These are phyloP conservation scores for Aureobasidium sp. DNA, from an alignment of 2,329 filamentous ascomycete genomes.

Conservation along the genomic window DNA sequence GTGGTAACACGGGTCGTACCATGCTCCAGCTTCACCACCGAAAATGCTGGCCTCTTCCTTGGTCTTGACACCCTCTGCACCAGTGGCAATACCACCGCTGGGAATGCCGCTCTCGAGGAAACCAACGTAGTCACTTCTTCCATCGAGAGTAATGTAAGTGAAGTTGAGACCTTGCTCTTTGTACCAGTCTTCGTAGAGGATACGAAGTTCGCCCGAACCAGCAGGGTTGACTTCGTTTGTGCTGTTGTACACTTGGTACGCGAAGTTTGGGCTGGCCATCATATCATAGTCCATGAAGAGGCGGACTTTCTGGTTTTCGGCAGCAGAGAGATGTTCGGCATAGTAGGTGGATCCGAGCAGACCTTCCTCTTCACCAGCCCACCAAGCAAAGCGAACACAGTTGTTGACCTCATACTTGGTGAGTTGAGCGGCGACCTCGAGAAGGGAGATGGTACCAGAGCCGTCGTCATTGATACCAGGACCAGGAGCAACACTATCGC, in stretches of 20 bases:
- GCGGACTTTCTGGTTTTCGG: slow-evolving; percentile 49
- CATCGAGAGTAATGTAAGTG: slow-evolving; percentile 66
- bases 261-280: slow-evolving; percentile 57
- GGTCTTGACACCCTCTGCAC: slow-evolving; percentile 69
- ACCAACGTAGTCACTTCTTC: slow-evolving; percentile 69
- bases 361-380: slow-evolving; percentile 56
- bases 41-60: slow-evolving; percentile 55
- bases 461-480: slow-evolving; percentile 75
- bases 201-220: slow-evolving; percentile 60
- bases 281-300: slow-evolving; percentile 66
- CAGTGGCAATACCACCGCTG: slow-evolving; percentile 66
- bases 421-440: slow-evolving; percentile 53
- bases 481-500: slow-evolving; percentile 51
- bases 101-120: slow-evolving; percentile 61
- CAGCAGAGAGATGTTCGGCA: slow-evolving; percentile 38
- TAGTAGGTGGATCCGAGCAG: slow-evolving; percentile 53
- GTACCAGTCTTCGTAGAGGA: slow-evolving; percentile 60
- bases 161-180: slow-evolving; percentile 52
- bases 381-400: slow-evolving; percentile 57
- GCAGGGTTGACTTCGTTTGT: not conserved
- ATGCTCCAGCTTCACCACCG: slow-evolving; percentile 57
- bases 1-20: slow-evolving; percentile 51
- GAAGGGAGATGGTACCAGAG: slow-evolving; percentile 53
- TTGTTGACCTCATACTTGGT: slow-evolving; percentile 66
- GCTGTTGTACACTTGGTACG: slow-evolving; percentile 46